Evolutionary conservation across 2,329 filamentous ascomycete genomes (phyloP).

Genomic region (Aureobasidium sp.): DNA sequence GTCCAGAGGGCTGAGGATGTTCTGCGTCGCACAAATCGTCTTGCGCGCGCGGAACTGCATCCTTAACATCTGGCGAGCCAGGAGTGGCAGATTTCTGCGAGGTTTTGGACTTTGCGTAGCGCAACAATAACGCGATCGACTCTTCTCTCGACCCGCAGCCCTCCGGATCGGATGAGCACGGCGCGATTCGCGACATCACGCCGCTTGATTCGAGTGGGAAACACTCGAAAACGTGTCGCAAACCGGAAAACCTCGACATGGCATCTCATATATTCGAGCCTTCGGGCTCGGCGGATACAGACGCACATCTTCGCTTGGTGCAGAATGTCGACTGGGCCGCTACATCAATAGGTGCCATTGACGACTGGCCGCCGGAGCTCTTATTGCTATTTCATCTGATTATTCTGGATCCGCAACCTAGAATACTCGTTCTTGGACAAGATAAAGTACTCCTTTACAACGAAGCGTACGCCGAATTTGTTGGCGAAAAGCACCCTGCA

Average conservation of each 20-base stretch:
- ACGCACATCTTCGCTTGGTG: constrained; percentile 1
- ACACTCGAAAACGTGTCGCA: not conserved
- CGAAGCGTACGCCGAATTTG: constrained; percentile 14
- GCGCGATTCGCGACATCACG: not conserved
- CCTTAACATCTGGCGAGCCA: not conserved
- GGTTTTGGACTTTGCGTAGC: not conserved
- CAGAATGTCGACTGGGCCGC: constrained; percentile 16
- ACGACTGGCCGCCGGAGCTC: constrained; percentile 16
- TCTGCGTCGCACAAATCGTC: not conserved
- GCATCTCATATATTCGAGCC: not conserved
- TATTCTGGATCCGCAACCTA: constrained; percentile 17
- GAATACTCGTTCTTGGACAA: constrained; percentile 15
- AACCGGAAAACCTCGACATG: not conserved
- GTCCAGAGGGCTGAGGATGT: not conserved
- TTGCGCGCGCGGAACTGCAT: not conserved
- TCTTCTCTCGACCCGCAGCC: not conserved
- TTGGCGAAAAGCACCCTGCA: constrained; percentile 15
- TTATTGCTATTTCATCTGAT: constrained; percentile 17
- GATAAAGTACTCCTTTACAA: constrained; percentile 17
- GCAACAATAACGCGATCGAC: not conserved
- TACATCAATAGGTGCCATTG: constrained; percentile 15
- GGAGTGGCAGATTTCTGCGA: not conserved
- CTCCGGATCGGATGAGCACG: not conserved
- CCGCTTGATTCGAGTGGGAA: not conserved
- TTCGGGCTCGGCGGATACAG: not conserved